Base-by-base conservation (phyloP, 192 early-diverging fungal species). In the Coemansia biformis region DNA sequence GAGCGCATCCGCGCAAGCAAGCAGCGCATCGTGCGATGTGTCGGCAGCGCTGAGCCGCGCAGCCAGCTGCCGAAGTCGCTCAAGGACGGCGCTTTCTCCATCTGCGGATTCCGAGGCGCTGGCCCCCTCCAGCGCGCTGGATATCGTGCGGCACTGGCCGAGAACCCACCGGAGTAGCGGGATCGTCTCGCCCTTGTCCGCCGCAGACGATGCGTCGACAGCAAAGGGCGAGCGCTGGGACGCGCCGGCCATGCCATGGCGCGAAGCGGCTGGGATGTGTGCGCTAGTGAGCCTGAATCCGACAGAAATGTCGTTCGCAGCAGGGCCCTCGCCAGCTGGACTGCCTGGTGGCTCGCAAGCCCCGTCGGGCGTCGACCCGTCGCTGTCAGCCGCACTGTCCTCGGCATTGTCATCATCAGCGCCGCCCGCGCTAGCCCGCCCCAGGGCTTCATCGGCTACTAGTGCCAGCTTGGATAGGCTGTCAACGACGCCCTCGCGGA, bases 401-500 rank as follows among this genome's bases (percentile, higher is more conserved):
- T 40, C 38, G 13, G 31, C n/a, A 5, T 46, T 35, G 16, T 34
- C 18, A 19, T 2, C 14, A 6, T 5, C 11, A 12, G 6, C 2
- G 24, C 24, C 42, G 28, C 23, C 23, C 21, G n/a, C n/a, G n/a
- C 29, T 22, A 0, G 29, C 8, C 4, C 16, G 24, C 24, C 18
- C 43, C 17, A 48, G 33, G 3, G 42, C 4, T 5, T 12, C 22
- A 5, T 42, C 46, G 13, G 49, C 43, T 4, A 6, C 26, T 17
- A 43, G 49, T 5, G 49, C 54, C 10, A 86, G 42, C 45, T 77
- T 66, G 5, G 54, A 57, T 35, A 92, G 66, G 35, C 83, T 80
- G 44, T 78, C 74, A 2, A 79, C 51, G 4, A 90, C 82, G 3
- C 92, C 92, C 44, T 93, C 92, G 17, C 88, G 69, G 29, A 78